phyloP scores from a whole-genome alignment of 495 filamentous ascomycete species.

The Penicillium waksmanii region DNA sequence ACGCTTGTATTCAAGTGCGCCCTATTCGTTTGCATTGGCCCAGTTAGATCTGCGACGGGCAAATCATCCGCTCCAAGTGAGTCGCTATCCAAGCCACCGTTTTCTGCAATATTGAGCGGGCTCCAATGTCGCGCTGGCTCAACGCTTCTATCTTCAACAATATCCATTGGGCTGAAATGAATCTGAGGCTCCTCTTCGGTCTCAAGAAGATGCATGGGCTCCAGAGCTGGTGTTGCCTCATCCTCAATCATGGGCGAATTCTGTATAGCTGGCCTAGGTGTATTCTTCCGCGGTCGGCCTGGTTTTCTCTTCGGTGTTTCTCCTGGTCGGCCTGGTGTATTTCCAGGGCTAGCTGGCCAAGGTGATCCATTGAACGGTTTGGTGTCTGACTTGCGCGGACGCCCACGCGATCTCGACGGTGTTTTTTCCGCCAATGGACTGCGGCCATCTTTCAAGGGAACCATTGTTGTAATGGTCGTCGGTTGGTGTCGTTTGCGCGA shows the following conservation, averaged over 20 bases:
- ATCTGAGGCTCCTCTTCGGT: slow-evolving; percentile 5
- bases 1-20: slow-evolving; percentile 7
- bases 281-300: slow-evolving; percentile 46
- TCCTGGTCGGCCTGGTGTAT: slow-evolving; percentile 31
- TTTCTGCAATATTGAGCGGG: slow-evolving; percentile 32
- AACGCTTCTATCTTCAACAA: slow-evolving; percentile 17
- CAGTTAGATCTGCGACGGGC: slow-evolving; percentile 26
- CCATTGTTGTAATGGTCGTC: slow-evolving; percentile 53
- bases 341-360: slow-evolving; percentile 40
- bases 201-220: neutral
- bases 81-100: slow-evolving; percentile 32
- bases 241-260: slow-evolving; percentile 20
- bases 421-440: slow-evolving; percentile 36
- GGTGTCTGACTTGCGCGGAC: slow-evolving; percentile 49
- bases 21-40: slow-evolving; percentile 14
- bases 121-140: slow-evolving; percentile 26
- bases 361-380: slow-evolving; percentile 36
- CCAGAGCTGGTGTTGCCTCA: slow-evolving; percentile 21
- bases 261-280: slow-evolving; percentile 21
- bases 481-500: slow-evolving; percentile 41
- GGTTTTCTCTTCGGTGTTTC: slow-evolving; percentile 34
- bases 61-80: slow-evolving; percentile 31
- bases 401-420: slow-evolving; percentile 44
- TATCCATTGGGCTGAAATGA: slow-evolving; percentile 31
- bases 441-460: slow-evolving; percentile 57